Evolutionary conservation across 2,329 filamentous ascomycete species (phyloP), one percentile per base, ranked within the genome.

Genomic region (Xylaria sp.): DNA sequence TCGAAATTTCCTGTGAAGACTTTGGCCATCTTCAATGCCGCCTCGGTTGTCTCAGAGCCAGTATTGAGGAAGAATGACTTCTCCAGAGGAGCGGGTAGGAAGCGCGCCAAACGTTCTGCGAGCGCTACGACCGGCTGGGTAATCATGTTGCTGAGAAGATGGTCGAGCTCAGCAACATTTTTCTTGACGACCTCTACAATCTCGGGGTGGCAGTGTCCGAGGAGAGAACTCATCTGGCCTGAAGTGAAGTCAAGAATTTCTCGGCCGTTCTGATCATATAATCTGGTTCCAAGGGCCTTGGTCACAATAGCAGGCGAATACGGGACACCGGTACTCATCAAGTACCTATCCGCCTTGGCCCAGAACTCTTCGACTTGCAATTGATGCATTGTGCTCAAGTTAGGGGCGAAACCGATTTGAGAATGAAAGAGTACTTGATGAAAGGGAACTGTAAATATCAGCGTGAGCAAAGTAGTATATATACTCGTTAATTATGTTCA

Each of bases 11-110:
- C 87, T 0, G 89, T 91, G 72, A 85, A 89, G 10, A 84, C 79
- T 72, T 91, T 91, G 3, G 89, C 89, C 71, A 91, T 82, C 65
- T 88, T 87, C 65, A 91, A 88, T 2, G 89, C 89, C 3, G 87
- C 87, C 70, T 91, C 89, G 67, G 83, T 87, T 52, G 81, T 83
- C 74, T 90, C 87, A 2, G 81, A 83, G 1, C 87, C 87, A 0
- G 87, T 90, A 59, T 80, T 86, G 10, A 89, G 79, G 70, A 90
- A 89, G 73, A 89, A 84, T 0, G 86, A 82, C 68, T 86, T 85
- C 67, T 86, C 83, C 0, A 90, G 78, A 0, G 81, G 82, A 0
- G 75, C 72, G 0, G 87, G 87, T 2, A 88, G 80, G 2, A 85
- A 74, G 0, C 76, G 76, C 18, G 82, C 84, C 4, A 90, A 78